A percentile compares a stretch with the other conserved stretches of the same genome.
These are phyloP conservation scores for Extremus antarcticus DNA, from an alignment of 495 filamentous ascomycete species.

Conservation along the genomic window DNA sequence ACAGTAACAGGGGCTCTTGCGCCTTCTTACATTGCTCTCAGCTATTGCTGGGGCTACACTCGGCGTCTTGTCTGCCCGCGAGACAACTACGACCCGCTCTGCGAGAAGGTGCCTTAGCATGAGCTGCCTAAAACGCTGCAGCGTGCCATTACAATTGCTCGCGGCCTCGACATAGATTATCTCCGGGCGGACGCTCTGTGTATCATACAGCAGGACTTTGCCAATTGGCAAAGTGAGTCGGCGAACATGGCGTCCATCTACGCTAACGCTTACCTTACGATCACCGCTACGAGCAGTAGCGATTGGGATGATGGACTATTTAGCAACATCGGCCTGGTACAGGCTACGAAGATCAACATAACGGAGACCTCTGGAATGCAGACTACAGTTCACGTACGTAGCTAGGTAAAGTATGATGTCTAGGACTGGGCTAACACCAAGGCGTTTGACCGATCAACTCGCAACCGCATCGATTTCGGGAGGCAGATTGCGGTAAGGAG, in stretches of 20 bases:
- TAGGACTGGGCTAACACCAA: background rate
- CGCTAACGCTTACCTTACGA: background rate
- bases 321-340: background rate
- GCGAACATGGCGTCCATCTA: slow-evolving; percentile 3
- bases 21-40: slow-evolving; percentile 1
- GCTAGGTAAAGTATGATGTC: background rate
- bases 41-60: slow-evolving; percentile 1
- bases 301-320: background rate
- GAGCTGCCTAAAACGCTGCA: background rate
- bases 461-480: background rate
- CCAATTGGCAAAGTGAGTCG: background rate
- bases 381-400: background rate
- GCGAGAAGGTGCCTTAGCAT: background rate
- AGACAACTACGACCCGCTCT: background rate
- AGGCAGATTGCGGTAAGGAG: no score
- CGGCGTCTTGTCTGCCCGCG: background rate
- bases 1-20: background rate
- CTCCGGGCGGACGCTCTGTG: slow-evolving; percentile 5
- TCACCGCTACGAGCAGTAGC: background rate
- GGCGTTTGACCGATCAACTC: background rate
- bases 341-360: background rate
- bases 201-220: slow-evolving; percentile 1
- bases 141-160: background rate
- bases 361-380: background rate
- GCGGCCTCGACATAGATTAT: background rate